phyloP scores from a whole-genome alignment of 371 early-diverging fungal species.

The Umbelopsis sp. region DNA sequence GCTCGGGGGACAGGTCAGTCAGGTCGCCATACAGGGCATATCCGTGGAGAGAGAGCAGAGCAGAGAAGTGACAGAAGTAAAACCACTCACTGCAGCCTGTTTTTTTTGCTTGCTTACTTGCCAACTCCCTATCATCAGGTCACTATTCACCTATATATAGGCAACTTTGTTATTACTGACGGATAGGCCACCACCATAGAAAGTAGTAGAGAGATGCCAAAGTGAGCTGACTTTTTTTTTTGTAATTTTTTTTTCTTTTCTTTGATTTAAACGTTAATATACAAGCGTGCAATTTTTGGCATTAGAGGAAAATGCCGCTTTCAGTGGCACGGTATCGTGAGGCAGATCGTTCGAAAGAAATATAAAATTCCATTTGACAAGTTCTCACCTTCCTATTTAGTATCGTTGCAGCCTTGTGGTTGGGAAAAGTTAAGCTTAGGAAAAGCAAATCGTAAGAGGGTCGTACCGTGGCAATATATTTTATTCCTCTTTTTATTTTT shows the following conservation, averaged over 20 bases:
- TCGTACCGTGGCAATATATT: too few relatives aligned
- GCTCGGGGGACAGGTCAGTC: not conserved
- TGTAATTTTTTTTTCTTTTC: not conserved
- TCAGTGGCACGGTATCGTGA: not conserved
- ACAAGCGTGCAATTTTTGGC: too few relatives aligned
- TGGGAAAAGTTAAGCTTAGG: not conserved
- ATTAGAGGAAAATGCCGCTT: too few relatives aligned
- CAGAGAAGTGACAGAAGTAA: too few relatives aligned
- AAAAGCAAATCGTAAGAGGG: too few relatives aligned
- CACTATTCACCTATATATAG: not conserved
- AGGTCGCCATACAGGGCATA: constrained; percentile 2
- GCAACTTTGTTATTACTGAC: constrained; percentile 4
- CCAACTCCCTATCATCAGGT: constrained; percentile 7
- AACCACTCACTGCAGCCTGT: not conserved
- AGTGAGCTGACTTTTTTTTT: not conserved
- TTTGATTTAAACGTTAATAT: not conserved
- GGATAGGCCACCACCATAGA: not conserved
- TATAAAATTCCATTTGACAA: constrained; percentile 8
- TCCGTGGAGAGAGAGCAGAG: constrained; percentile 1
- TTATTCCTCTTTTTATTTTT: too few relatives aligned
- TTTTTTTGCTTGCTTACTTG: not conserved
- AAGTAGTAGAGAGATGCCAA: not conserved
- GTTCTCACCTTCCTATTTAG: constrained; percentile 2
- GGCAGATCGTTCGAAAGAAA: not conserved
- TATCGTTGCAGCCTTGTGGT: constrained; percentile 9